Base-by-base conservation (phyloP, 805 yeast species). In the Candida argentea region DNA sequence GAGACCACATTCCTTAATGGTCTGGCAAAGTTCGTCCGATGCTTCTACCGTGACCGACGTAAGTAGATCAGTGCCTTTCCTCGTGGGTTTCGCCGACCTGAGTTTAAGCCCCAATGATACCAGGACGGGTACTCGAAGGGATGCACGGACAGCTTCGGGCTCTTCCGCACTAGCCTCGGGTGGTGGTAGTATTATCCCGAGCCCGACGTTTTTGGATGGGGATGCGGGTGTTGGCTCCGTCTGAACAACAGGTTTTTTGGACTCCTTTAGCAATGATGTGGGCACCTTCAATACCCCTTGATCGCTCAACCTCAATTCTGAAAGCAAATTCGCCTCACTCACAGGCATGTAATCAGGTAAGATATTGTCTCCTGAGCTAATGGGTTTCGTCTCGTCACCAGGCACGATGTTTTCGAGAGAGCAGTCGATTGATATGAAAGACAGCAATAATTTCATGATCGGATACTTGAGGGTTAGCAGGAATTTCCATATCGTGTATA, bases 11-110 rank as follows among this genome's bases (percentile, higher is more conserved):
- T 19, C 33, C 14, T 22, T 20, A 13, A 26, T 37, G 7, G 22
- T 13, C 16, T 25, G 37, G 23, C 41, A 44, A 10, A 69, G 45
- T 19, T 48, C 62, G 3, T 63, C 67, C 1, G 73, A 57, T 2
- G 63, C 50, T 32, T 67, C 73, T 7, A 71, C 45, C 29, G 63
- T 69, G 25, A 71, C 44, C 1, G 70, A 63, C 1, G 73, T 61
- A n/a, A 71, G 43, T 2, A 71, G 38, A 3, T 59, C 41, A 31
- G 61, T 60, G 36, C 57, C 54, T 24, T 65, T 50, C 6, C 72
- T 70, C 4, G 70, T 67, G 4, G 73, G 64, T 33, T 61, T 63
- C 5, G 70, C 57, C 17, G 70, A 64, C 25, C 66, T 53, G 11
- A 71, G 45, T 29, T 62, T 55, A 5, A 71, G 50, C n/a, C 65